These are phyloP conservation scores for Macrotyloma uniflorum DNA, from an alignment of 306 rosid species.

Conservation along the genomic window DNA sequence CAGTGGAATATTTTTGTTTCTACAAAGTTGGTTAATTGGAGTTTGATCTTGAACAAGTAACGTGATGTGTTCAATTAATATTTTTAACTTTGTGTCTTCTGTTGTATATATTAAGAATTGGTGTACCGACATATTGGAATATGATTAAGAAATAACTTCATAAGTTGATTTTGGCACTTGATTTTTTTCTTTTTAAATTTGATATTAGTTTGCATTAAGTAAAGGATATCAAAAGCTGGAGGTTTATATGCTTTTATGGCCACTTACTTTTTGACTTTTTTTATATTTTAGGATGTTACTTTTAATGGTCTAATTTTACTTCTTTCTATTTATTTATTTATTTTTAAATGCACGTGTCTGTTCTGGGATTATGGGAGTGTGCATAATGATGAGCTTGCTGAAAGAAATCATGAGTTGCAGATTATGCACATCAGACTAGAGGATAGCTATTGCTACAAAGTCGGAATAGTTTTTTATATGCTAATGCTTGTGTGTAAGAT, in stretches of 20 bases:
- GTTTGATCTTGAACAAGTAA: conserved; percentile 1
- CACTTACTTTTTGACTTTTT: background rate
- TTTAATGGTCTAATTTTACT: background rate
- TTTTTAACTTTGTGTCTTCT: background rate
- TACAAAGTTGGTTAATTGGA: background rate
- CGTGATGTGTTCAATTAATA: conserved; percentile 2
- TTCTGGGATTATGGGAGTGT: background rate
- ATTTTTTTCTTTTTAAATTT: background rate
- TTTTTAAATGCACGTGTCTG: background rate
- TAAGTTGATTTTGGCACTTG: background rate
- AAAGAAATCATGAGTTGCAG: background rate
- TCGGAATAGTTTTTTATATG: background rate
- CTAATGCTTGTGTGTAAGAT: background rate
- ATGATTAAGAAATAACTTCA: background rate
- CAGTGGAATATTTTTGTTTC: background rate
- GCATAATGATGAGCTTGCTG: background rate
- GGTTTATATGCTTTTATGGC: background rate
- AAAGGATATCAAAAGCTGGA: conserved; percentile 16
- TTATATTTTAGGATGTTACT: background rate
- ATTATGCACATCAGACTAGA: background rate
- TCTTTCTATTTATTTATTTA: background rate
- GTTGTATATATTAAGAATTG: background rate
- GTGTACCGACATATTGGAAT: background rate
- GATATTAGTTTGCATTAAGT: background rate
- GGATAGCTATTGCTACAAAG: background rate